These are phyloP conservation scores for Phytophthora sansomeana DNA, from an alignment of 352 stramenopile genomes.

Conservation along the genomic window DNA sequence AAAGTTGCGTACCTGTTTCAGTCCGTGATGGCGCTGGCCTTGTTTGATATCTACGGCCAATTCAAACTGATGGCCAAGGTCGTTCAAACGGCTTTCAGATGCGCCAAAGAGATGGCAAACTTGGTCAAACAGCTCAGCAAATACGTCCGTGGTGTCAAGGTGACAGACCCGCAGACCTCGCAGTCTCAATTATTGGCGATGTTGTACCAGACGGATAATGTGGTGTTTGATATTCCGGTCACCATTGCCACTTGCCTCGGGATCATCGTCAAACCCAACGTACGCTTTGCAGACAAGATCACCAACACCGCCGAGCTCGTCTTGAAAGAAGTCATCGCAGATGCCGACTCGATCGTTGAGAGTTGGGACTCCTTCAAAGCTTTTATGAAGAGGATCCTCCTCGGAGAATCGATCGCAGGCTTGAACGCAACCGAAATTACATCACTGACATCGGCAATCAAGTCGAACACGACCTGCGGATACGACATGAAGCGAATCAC, in stretches of 20 bases:
- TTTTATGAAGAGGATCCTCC: conserved; percentile 22
- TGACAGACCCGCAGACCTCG: conserved; percentile 26
- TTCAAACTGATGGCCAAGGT: conserved; percentile 14
- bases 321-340: conserved; percentile 30
- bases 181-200: conserved; percentile 37
- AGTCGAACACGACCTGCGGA: conserved; percentile 28
- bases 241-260: conserved; percentile 45
- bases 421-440: conserved; percentile 21
- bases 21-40: conserved; percentile 33
- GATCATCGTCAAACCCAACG: neutral
- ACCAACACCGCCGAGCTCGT: conserved; percentile 4
- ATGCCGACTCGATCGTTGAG: conserved; percentile 36
- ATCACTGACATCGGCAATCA: conserved; percentile 16
- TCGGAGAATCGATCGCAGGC: conserved; percentile 15
- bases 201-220: conserved; percentile 45
- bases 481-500: conserved; percentile 30
- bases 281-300: conserved; percentile 25
- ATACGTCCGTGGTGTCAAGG: conserved; percentile 32
- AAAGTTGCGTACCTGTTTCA: conserved; percentile 40
- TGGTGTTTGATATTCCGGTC: conserved; percentile 45
- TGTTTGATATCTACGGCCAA: conserved; percentile 42
- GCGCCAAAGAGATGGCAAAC: conserved; percentile 33
- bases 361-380: conserved; percentile 18
- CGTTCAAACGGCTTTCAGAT: conserved; percentile 26
- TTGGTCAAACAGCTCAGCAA: conserved; percentile 34